Conservation (phyloP, 495 filamentous ascomycete species). For the Penicillium longicatenatum region DNA sequence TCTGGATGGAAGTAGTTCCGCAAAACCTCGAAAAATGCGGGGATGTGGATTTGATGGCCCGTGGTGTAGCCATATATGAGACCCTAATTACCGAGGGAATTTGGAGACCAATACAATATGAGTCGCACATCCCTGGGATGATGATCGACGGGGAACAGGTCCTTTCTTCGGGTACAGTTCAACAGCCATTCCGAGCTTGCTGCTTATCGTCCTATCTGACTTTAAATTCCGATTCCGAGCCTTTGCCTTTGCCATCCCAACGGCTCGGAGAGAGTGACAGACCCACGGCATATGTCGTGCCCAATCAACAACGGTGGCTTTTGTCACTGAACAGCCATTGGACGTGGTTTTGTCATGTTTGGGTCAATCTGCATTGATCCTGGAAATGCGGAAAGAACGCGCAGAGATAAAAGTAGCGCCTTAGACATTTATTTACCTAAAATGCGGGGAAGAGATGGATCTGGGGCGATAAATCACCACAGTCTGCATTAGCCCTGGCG, state of each 20-base stretch:
- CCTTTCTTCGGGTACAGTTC: too few relatives aligned
- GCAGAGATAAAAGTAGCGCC: neutral
- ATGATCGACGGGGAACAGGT: too few relatives aligned
- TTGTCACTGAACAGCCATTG: neutral
- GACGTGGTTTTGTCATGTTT: neutral
- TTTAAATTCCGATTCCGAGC: neutral
- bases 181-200: neutral
- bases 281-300: neutral
- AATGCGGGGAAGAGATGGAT: slow-evolving; percentile 13
- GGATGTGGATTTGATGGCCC: neutral
- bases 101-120: too few relatives aligned
- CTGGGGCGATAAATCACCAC: slow-evolving; percentile 1
- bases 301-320: neutral
- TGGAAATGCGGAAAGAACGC: slow-evolving; percentile 2
- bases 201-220: neutral
- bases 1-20: neutral
- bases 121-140: too few relatives aligned
- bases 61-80: too few relatives aligned
- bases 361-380: neutral
- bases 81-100: too few relatives aligned
- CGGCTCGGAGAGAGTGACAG: too few relatives aligned
- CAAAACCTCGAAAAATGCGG: neutral
- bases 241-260: neutral
- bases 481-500: neutral
- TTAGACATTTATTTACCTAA: neutral